These are phyloP conservation scores for Microthlaspi erraticum DNA, from an alignment of 345 rosid species.

Conservation along the genomic window DNA sequence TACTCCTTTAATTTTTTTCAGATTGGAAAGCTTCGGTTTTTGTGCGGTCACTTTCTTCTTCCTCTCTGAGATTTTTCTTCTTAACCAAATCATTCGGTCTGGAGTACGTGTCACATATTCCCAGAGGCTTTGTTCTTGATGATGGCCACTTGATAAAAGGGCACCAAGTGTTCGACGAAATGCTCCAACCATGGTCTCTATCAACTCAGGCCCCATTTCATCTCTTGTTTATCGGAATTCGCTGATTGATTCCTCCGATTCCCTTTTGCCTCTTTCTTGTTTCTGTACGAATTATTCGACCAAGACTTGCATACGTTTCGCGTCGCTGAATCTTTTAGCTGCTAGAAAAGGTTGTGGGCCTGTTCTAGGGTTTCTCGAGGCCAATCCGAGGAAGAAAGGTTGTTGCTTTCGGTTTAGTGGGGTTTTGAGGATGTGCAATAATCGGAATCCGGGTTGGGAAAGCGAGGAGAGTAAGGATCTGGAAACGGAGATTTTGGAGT, in stretches of 20 bases:
- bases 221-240: slow-evolving; percentile 39
- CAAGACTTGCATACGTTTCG: not conserved
- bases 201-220: slow-evolving; percentile 47
- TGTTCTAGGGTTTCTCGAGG: slow-evolving; percentile 44
- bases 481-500: slow-evolving; percentile 86
- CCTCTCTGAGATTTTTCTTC: not conserved
- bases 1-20: slow-evolving; percentile 27
- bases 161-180: slow-evolving; percentile 69
- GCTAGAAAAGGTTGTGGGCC: slow-evolving; percentile 37
- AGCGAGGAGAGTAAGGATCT: slow-evolving; percentile 56
- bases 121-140: slow-evolving; percentile 49
- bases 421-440: slow-evolving; percentile 56
- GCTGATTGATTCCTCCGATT: slow-evolving; percentile 43
- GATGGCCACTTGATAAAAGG: slow-evolving; percentile 8
- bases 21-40: slow-evolving; percentile 16
- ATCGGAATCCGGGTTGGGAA: slow-evolving; percentile 45
- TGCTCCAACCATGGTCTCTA: slow-evolving; percentile 86
- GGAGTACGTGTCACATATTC: slow-evolving; percentile 29
- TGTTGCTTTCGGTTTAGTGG: slow-evolving; percentile 46
- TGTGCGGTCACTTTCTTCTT: slow-evolving; percentile 38
- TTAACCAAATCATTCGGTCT: not conserved
- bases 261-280: slow-evolving; percentile 35
- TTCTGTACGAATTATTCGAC: slow-evolving; percentile 7
- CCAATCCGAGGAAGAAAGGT: slow-evolving; percentile 43
- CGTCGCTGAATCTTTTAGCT: slow-evolving; percentile 31